Conservation (phyloP, 2,329 filamentous ascomycete species). For the Tolypocladium guangdongense region DNA sequence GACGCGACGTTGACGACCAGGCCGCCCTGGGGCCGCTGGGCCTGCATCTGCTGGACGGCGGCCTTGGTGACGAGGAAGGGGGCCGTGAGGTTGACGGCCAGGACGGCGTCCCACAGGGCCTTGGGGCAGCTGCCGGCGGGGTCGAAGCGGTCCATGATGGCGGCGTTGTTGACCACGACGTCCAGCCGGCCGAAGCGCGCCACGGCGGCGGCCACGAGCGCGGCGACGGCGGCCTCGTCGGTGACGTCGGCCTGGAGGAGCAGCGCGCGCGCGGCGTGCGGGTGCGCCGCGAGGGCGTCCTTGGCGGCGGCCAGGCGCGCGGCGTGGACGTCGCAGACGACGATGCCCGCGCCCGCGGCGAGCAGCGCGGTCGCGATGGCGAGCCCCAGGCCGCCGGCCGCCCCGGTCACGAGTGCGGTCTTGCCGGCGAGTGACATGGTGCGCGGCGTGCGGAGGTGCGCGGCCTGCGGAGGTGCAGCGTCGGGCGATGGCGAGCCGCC, state of each 20-base stretch:
- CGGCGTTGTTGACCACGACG: slow-evolving; percentile 48
- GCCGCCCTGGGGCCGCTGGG: slow-evolving; percentile 16
- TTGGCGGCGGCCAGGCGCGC: slow-evolving; percentile 5
- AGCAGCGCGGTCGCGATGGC: slow-evolving; percentile 18
- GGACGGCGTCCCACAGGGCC: slow-evolving; percentile 39
- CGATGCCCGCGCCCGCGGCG: slow-evolving; percentile 18
- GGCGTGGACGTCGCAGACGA: slow-evolving; percentile 19
- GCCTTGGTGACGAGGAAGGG: slow-evolving; percentile 40
- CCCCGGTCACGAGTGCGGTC: slow-evolving; percentile 21
- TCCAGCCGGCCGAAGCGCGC: slow-evolving; percentile 26
- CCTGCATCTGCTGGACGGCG: slow-evolving; percentile 27
- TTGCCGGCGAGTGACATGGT: slow-evolving; percentile 10
- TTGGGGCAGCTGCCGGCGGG: slow-evolving; percentile 35
- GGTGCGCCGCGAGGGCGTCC: background rate
- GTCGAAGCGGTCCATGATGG: slow-evolving; percentile 45
- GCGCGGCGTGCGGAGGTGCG: no score
- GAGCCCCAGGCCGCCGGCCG: slow-evolving; percentile 20
- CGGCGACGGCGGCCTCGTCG: slow-evolving; percentile 12
- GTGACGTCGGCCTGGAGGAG: slow-evolving; percentile 6
- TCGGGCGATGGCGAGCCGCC: no score
- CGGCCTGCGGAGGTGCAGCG: no score
- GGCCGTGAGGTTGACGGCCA: slow-evolving; percentile 46
- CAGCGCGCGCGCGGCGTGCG: background rate
- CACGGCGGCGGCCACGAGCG: slow-evolving; percentile 11
- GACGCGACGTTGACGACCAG: slow-evolving; percentile 43